Conservation (phyloP, 2,329 filamentous ascomycete genomes). For the Nigrograna mackinnonii region DNA sequence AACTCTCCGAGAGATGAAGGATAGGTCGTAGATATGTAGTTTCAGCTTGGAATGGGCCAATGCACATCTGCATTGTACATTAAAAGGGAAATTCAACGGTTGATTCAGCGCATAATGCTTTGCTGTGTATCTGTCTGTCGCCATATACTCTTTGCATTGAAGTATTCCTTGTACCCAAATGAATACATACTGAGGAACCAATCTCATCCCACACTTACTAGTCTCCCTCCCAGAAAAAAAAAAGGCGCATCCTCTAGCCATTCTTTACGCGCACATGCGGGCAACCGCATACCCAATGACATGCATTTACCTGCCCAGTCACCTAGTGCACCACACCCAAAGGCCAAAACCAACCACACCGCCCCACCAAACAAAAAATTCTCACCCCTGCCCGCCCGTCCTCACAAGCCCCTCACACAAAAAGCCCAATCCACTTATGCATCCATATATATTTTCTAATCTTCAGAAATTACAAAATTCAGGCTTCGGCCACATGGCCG, state of each 20-base stretch:
- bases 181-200: neutral
- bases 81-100: neutral
- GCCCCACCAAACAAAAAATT: neutral
- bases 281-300: no score
- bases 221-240: no score
- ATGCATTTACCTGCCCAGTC: no score
- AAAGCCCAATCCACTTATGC: neutral
- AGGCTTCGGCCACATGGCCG: neutral
- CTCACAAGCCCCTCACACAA: neutral
- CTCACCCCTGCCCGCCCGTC: no score
- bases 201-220: neutral
- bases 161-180: neutral
- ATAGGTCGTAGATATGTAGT: conserved; percentile 44
- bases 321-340: no score
- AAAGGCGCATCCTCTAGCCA: no score
- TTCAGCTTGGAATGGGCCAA: no score
- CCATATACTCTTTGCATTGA: neutral
- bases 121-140: neutral
- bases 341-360: no score
- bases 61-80: no score
- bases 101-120: neutral
- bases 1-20: conserved; percentile 88
- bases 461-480: neutral
- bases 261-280: no score
- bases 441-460: neutral